Evolutionary conservation across 495 filamentous ascomycete species (phyloP), one percentile per base, ranked within the genome.

Genomic region (Letharia lupina): DNA sequence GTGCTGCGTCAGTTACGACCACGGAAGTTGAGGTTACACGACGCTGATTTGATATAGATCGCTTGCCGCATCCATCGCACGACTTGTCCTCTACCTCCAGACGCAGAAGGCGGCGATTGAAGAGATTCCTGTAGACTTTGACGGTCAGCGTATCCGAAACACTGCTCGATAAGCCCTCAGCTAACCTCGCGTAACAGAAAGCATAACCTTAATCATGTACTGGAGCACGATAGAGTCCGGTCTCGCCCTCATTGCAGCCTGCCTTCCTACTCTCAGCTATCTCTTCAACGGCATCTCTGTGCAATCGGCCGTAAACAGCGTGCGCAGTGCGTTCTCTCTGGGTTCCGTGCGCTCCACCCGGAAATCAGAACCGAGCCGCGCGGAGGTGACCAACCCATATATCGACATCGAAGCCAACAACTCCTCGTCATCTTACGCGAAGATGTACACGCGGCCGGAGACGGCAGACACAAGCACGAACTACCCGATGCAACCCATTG

Each of bases 171-270:
- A 13, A 47, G 2, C 28, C 39, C 18, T 60, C 50, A 20, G 10
- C 6, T n/a, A 28, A 58, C 40, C 28, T 11, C 12, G 35, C 41
- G 12, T 13, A 31, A 8, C 37, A 71, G 70, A 62, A 23, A 64
- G 40, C 20, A 11, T 68, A 16, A 64, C 64, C 11, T 39, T 61
- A 1, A 37, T 63, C 60, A 40, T 70, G 6, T 70, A 68, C 42
- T 73, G 70, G 70, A 66, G 63, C 40, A 72, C 71, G 48, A 45
- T 73, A 15, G 72, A 72, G 50, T 45, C 65, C 42, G 68, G 72
- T n/a, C 37, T 69, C 9, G 63, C 68, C 16, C 63, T 72, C 23
- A 64, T 73, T 40, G 66, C 70, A 4, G 68, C 65, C 8, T 70
- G 69, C 58, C 64, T 73, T 40, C 72, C 72, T 45, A 58, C 66